Evolutionary conservation across 441 rosid genomes (phyloP).

Genomic region (Bocquillonia castaneifolia): DNA sequence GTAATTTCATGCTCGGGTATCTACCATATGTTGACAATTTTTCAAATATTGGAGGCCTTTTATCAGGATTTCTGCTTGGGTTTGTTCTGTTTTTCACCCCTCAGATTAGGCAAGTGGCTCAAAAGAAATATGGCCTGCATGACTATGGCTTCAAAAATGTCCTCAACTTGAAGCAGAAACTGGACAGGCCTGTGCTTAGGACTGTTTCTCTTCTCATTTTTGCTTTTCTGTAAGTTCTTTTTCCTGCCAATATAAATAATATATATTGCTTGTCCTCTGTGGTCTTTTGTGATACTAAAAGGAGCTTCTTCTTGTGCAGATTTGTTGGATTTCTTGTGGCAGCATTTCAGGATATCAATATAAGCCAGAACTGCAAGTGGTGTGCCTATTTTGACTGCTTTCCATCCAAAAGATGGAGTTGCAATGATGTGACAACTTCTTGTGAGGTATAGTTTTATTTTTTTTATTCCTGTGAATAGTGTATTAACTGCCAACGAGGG

Average conservation of each 20-base stretch:
- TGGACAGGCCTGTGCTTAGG: slow-evolving; percentile 68
- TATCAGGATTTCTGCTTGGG: slow-evolving; percentile 75
- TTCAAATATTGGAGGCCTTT: slow-evolving; percentile 70
- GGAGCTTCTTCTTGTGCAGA: slow-evolving; percentile 33
- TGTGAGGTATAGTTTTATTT: slow-evolving; percentile 46
- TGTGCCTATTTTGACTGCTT: slow-evolving; percentile 63
- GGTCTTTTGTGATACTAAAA: slow-evolving; percentile 7
- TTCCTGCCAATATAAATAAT: neutral
- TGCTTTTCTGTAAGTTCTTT: slow-evolving; percentile 49
- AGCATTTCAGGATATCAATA: slow-evolving; percentile 39
- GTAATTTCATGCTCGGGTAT: slow-evolving; percentile 63
- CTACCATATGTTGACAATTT: slow-evolving; percentile 68
- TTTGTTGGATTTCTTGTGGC: slow-evolving; percentile 47
- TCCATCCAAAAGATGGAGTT: slow-evolving; percentile 66
- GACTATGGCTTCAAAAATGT: slow-evolving; percentile 41
- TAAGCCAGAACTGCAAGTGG: slow-evolving; percentile 60
- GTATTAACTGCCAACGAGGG: neutral
- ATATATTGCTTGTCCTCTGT: slow-evolving; percentile 14
- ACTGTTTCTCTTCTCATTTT: slow-evolving; percentile 49
- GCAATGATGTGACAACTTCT: slow-evolving; percentile 54
- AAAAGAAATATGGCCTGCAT: slow-evolving; percentile 43
- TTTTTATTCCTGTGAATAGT: neutral
- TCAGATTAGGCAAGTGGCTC: slow-evolving; percentile 39
- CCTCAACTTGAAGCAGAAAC: slow-evolving; percentile 45
- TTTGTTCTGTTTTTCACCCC: slow-evolving; percentile 58